A percentile compares a stretch with the other conserved stretches of the same genome.
phyloP scores from a whole-genome alignment of 352 stramenopile genomes.

The Globisporangium spiculum region DNA sequence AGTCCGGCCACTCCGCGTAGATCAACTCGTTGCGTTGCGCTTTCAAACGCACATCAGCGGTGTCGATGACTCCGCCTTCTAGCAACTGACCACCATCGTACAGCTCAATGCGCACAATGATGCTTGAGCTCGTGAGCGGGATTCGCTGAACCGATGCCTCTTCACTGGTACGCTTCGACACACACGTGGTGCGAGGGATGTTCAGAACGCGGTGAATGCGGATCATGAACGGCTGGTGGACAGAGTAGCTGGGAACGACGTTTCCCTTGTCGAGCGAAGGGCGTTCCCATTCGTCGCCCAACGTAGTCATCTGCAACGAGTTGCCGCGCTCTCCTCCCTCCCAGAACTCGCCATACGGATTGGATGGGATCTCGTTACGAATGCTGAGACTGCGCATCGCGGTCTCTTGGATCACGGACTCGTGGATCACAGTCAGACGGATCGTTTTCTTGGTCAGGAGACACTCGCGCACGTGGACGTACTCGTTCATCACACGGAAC shows the following conservation, averaged over 20 bases:
- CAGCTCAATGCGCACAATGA: slow-evolving; percentile 74
- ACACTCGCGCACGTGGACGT: slow-evolving; percentile 85
- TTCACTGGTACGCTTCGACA: slow-evolving; percentile 66
- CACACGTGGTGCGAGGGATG: slow-evolving; percentile 71
- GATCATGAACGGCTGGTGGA: slow-evolving; percentile 67
- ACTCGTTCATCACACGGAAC: slow-evolving; percentile 83
- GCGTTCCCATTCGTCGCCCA: slow-evolving; percentile 68
- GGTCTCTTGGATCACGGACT: slow-evolving; percentile 83
- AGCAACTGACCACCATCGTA: slow-evolving; percentile 74
- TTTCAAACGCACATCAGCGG: slow-evolving; percentile 62
- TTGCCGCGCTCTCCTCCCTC: slow-evolving; percentile 48
- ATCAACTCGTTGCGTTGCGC: slow-evolving; percentile 70
- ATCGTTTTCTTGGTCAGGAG: slow-evolving; percentile 86
- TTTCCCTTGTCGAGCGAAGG: slow-evolving; percentile 34
- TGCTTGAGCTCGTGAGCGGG: slow-evolving; percentile 55
- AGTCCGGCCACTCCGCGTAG: slow-evolving; percentile 72
- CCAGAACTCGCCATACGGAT: slow-evolving; percentile 60
- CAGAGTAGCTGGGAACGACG: slow-evolving; percentile 43
- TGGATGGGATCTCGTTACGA: slow-evolving; percentile 49
- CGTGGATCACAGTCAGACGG: slow-evolving; percentile 79
- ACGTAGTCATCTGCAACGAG: slow-evolving; percentile 70
- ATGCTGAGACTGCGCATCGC: slow-evolving; percentile 78
- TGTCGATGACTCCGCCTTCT: slow-evolving; percentile 69
- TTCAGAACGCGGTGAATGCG: slow-evolving; percentile 80
- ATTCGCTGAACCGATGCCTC: slow-evolving; percentile 48